Conservation (phyloP, 345 rosid genomes). For the Xanthoceras sorbifolium region DNA sequence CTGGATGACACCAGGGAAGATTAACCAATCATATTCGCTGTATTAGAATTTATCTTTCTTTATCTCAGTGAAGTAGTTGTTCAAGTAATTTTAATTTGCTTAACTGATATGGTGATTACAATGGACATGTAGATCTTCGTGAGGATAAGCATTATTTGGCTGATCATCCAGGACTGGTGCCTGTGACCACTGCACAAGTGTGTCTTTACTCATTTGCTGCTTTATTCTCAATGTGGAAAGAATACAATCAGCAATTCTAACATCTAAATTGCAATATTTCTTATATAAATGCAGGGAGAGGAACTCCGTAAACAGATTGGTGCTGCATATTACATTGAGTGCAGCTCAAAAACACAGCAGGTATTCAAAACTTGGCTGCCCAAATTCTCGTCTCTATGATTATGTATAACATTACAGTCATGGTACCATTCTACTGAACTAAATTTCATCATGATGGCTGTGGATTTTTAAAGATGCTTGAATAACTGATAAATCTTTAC, state of each 20-base stretch:
- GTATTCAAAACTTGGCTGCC: constrained; percentile 36
- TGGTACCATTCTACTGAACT: neutral
- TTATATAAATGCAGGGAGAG: constrained; percentile 67
- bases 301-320: constrained; percentile 93
- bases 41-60: constrained; percentile 15
- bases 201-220: constrained; percentile 14
- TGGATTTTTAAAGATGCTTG: constrained; percentile 1
- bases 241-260: constrained; percentile 11
- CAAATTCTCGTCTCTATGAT: neutral
- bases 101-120: constrained; percentile 27
- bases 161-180: constrained; percentile 91
- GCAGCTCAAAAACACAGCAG: constrained; percentile 99
- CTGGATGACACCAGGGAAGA: neutral
- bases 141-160: constrained; percentile 92
- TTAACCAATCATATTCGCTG: neutral
- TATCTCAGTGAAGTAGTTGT: constrained; percentile 7
- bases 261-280: constrained; percentile 1
- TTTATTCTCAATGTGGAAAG: constrained; percentile 5
- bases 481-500: neutral
- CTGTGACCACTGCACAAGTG: constrained; percentile 94
- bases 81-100: constrained; percentile 10
- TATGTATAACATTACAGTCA: neutral
- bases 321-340: constrained; percentile 86
- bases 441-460: neutral
- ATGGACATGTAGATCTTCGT: constrained; percentile 74